phyloP scores from a whole-genome alignment of 345 rosid species.

The Dipteronia dyeriana region DNA sequence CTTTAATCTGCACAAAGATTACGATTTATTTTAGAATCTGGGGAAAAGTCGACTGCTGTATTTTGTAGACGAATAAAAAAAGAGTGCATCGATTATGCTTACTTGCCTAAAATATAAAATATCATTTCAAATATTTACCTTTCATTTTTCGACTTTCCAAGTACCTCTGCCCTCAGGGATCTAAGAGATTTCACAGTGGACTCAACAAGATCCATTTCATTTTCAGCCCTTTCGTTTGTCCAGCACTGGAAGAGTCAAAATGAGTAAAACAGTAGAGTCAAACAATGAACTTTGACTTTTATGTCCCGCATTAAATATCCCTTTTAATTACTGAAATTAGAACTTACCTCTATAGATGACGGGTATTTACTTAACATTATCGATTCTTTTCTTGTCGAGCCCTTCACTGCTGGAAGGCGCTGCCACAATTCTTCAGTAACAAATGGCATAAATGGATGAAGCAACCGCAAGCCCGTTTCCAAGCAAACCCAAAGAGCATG shows the following conservation, averaged over 20 bases:
- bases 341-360: conserved; percentile 58
- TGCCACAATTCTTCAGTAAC: conserved; percentile 97
- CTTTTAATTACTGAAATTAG: neutral
- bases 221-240: conserved; percentile 64
- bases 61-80: neutral
- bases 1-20: neutral
- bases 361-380: conserved; percentile 86
- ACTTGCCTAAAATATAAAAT: neutral
- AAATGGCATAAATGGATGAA: conserved; percentile 97
- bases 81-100: neutral
- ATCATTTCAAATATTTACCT: conserved; percentile 41
- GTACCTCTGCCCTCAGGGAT: conserved; percentile 74
- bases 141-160: conserved; percentile 74
- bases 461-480: conserved; percentile 86
- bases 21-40: neutral
- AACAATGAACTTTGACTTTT: conserved; percentile 5
- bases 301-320: neutral
- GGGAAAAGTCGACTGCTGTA: neutral
- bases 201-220: conserved; percentile 76
- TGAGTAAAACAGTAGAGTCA: neutral
- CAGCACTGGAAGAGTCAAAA: conserved; percentile 47
- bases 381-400: conserved; percentile 54
- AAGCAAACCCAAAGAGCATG: conserved; percentile 77
- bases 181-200: conserved; percentile 70
- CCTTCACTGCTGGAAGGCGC: conserved; percentile 64